Evolutionary conservation across 352 stramenopile genomes (phyloP), one percentile per base, ranked within the genome.

Genomic region (Phytopythium ostracodes): DNA sequence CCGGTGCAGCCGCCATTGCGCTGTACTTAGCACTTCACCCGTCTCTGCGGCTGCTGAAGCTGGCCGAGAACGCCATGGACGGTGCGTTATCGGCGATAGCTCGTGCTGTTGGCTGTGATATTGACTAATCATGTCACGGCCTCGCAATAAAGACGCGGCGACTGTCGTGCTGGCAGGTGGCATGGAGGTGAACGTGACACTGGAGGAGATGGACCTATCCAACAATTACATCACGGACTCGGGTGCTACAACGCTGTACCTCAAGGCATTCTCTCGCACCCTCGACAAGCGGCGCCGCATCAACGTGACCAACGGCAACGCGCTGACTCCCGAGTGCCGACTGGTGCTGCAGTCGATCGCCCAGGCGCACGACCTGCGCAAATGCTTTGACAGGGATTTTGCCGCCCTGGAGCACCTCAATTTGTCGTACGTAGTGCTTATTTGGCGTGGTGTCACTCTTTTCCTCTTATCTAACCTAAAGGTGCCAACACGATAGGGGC

Each of bases 211-310:
- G 22, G 72, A 83, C 40, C 54, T 90, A 2, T 67, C 78, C 24
- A 50, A 75, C 24, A 90, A 90, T 58, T 49, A 65, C 18, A 87
- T 88, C 59, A 81, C 76, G 1, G 76, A 86, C 44, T 36, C 59
- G 2, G 76, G 76, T 7, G 78, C 76, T 12, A 80, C 77, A 56
- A 64, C 70, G 27, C 60, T 84, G 2, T 86, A 82, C 40, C 60
- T 86, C 20, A 83, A 80, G 58, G 76, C 71, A 5, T 85, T 83
- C 61, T 68, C 63, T 10, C 65, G 65, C 14, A 60, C 58, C 31
- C 60, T 67, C 40, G 79, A 85, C 44, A 66, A 78, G 8, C 77
- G 83, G 46, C 71, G 77, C 0, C 70, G 69, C 15, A 69, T 87
- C 25, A 55, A 71, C 1, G 59, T 86, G 7, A 77, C 62, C 22